Evolutionary conservation across 345 rosid genomes (phyloP), one percentile per base, ranked within the genome.

Genomic region (Salix viminalis): DNA sequence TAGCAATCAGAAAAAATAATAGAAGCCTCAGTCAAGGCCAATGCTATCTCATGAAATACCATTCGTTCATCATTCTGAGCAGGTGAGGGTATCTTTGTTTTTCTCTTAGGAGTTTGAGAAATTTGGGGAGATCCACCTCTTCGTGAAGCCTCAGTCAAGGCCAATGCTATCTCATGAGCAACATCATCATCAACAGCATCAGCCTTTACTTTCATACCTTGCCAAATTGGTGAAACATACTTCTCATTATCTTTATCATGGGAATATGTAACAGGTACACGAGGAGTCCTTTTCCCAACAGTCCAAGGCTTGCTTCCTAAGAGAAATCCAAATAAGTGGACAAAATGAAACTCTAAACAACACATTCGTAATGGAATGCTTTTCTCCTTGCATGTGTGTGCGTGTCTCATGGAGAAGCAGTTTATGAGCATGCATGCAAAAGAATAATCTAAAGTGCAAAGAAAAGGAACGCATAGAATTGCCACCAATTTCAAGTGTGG

Each of bases 251-350:
- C 90, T 84, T 87, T 92, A 69, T 88, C 90, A 76, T 50, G 82
- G 71, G 90, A 74, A 85, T 76, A 84, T 69, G 91, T 79, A 82
- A 90, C 86, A 67, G 94, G 93, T 69, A 92, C 88, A 75, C 97
- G 89, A 75, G 97, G 97, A 67, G 93, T 92, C 87, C 97, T 85
- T 88, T 89, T 92, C 56, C 94, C 97, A 83, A 92, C 94, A 75
- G 93, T 93, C 79, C 94, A 93, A 34, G 94, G 90, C 84, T 84
- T 77, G 83, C 86, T 88, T 79, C 84, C 97, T 92, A 82, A 56
- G 78, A 82, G 71, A 78, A 77, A 79, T 72, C 26, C 58, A 67
- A 83, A 69, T 74, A 75, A 26, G 39, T 28, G 54, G 58, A 79
- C 18, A 72, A 48, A 70, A 69, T 79, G 78, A 32, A 82, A 83